Conservation (phyloP, 1,139 yeast species). For the Sugiyamaella pinicola region DNA sequence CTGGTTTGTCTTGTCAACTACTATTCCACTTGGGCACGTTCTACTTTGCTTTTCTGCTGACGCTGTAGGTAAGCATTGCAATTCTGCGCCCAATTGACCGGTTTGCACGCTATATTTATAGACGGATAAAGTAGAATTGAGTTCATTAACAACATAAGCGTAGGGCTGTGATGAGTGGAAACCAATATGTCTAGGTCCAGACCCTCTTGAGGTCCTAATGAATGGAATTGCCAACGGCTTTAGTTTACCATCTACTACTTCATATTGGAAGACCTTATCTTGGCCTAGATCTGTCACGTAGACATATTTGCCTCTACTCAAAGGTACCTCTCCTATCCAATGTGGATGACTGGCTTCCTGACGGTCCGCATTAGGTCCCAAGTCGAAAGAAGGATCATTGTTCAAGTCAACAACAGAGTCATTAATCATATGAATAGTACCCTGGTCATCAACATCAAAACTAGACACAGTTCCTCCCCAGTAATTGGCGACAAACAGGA, state of each 20-base stretch:
- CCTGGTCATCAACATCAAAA: conserved; percentile 12
- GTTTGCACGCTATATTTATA: conserved; percentile 15
- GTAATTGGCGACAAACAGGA: conserved; percentile 20
- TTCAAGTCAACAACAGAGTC: conserved; percentile 6
- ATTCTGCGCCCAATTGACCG: conserved; percentile 15
- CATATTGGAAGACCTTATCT: conserved; percentile 21
- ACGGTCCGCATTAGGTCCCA: conserved; percentile 22
- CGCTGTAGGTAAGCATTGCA: conserved; percentile 14
- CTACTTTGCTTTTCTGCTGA: conserved; percentile 8
- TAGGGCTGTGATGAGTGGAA: conserved; percentile 19
- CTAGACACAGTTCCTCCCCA: conserved; percentile 17
- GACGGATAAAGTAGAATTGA: conserved; percentile 20
- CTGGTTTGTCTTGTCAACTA: conserved; percentile 16
- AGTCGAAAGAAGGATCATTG: conserved; percentile 11
- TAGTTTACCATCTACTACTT: conserved; percentile 8
- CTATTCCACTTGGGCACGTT: conserved; percentile 21
- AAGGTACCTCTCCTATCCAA: conserved; percentile 22
- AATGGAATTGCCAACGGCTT: conserved; percentile 15
- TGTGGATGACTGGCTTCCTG: conserved; percentile 25
- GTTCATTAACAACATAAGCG: conserved; percentile 21
- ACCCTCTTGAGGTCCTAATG: conserved; percentile 14
- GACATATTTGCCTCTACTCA: conserved; percentile 16
- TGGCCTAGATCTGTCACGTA: conserved; percentile 24
- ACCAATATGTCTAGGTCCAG: conserved; percentile 23
- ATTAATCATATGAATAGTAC: conserved; percentile 3